Evolutionary conservation across 495 filamentous ascomycete species (phyloP), one percentile per base, ranked within the genome.

Genomic region (Trichoderma reesei): DNA sequence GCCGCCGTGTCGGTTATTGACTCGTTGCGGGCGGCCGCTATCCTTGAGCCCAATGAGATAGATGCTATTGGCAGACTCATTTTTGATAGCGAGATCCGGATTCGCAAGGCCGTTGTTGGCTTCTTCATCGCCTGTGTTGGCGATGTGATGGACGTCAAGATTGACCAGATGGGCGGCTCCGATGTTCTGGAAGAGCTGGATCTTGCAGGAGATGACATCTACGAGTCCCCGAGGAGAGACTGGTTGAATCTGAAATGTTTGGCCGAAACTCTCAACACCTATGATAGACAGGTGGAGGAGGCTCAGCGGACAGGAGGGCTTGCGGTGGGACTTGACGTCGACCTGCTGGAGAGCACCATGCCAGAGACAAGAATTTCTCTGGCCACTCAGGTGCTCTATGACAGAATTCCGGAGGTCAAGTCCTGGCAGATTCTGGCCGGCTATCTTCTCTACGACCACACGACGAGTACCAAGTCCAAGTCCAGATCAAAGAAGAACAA

Each of bases 241-340:
- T 98, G 94, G 94, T 83, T 98, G 64, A 90, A 88, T 68, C 86
- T 92, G 68, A 98, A 98, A 75, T 91, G 88, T 64, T 80, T 98
- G 5, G 89, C 85, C 1, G 92, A 96, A 71, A 86, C 88, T 14
- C 79, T 98, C n/a, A 80, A 86, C 16, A 78, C 83, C 5, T 98
- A 96, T 66, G 90, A 95, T 68, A 77, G 78, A 1, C 72, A 79
- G 67, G 66, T 80, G 67, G 70, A 78, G 51, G 77, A 78, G 5
- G 73, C 76, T 60, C 71, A 82, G 76, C 64, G 76, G 61, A 41
- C 73, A 70, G 70, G 73, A 33, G 70, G 73, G 36, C 69, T 74
- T 10, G 72, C 76, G n/a, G 11, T 56, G 26, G 70, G 73, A 33
- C 63, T 82, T 20, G 79, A 80, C 64, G 74, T 74, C 54, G 78